Evolutionary conservation across 768 basidiomycete genomes (phyloP), one percentile per base, ranked within the genome.

Genomic region (Lentinula sp.): DNA sequence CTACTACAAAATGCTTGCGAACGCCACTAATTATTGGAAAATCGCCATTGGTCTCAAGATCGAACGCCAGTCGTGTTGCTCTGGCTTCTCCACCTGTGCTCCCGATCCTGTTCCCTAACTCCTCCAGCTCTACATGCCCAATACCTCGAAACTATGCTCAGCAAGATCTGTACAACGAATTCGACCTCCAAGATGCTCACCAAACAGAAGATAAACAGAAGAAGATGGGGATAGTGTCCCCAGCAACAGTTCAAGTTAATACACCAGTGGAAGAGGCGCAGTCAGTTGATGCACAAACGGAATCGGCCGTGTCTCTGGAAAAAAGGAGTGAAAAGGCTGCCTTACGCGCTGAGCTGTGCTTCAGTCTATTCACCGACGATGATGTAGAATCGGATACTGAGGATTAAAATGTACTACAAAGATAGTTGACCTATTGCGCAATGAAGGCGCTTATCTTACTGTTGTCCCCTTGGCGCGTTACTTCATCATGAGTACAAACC

Each of bases 401-500:
- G 32, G 21, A 46, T 9, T 46, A 4, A 46, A 46, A n/a, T 46
- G 18, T 7, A 46, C 37, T 46, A 46, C 6, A 48, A 18, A 18
- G 6, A 16, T 3, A n/a, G 13, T 45, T 18, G 3, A 16, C n/a
- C 16, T 45, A 13, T 39, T 2, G 9, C 9, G 7, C 37, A 39
- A 39, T 39, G 13, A 39, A 8, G 16, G 42, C 42, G 42, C 42
- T 43, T 43, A 43, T 39, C 13, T 39, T 39, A 39, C 37, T 9
- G 9, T 39, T 39, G 9, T 2, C 2, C 7, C 37, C 37, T 13
- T 13, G 37, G 37, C 7, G 13, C 42, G 5, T 13, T 43, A 11
- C 16, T 16, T 48, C 50, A 18, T 32, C 10, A 85, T 86, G 83
- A 78, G 82, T 63, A 88, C 86, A 50, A 90, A 93, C 70, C 91